phyloP scores from a whole-genome alignment of 2,329 filamentous ascomycete species.

The Emergomyces africanus region DNA sequence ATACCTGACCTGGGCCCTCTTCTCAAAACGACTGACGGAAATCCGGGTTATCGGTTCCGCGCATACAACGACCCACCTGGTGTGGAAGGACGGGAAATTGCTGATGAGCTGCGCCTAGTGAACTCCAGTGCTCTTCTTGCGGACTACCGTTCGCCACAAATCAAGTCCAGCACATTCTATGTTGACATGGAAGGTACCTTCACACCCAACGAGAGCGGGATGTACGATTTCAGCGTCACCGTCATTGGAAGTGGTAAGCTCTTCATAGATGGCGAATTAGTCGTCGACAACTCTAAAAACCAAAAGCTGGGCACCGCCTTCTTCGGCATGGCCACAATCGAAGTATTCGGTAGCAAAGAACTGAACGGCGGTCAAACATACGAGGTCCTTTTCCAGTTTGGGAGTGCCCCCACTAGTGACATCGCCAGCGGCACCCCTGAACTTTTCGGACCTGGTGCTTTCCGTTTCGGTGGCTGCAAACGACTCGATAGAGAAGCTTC shows the following conservation, averaged over 20 bases:
- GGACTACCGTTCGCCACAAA: conserved; percentile 43
- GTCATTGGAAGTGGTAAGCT: conserved; percentile 55
- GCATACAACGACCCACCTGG: conserved; percentile 49
- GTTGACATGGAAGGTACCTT: conserved; percentile 49
- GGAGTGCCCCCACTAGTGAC: conserved; percentile 45
- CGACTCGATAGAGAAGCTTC: conserved; percentile 46
- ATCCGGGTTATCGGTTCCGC: conserved; percentile 48
- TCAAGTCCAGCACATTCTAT: conserved; percentile 43
- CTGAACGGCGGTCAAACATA: conserved; percentile 50
- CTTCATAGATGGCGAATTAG: conserved; percentile 47
- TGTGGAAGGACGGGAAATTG: conserved; percentile 33
- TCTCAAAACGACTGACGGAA: conserved; percentile 40
- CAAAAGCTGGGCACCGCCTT: conserved; percentile 52
- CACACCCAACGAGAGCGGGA: conserved; percentile 46
- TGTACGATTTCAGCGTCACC: conserved; percentile 53
- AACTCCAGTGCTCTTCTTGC: conserved; percentile 36
- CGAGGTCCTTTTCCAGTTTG: conserved; percentile 46
- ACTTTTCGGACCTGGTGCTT: conserved; percentile 45
- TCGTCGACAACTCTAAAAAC: conserved; percentile 54
- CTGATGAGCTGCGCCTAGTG: conserved; percentile 39
- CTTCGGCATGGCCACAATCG: conserved; percentile 51
- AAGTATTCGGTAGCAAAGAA: conserved; percentile 47
- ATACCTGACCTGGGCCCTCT: conserved; percentile 46
- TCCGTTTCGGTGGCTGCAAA: conserved; percentile 50
- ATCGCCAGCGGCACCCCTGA: conserved; percentile 37